These are phyloP conservation scores for Rutstroemia sp. DNA, from an alignment of 2,329 filamentous ascomycete genomes.

Conservation along the genomic window DNA sequence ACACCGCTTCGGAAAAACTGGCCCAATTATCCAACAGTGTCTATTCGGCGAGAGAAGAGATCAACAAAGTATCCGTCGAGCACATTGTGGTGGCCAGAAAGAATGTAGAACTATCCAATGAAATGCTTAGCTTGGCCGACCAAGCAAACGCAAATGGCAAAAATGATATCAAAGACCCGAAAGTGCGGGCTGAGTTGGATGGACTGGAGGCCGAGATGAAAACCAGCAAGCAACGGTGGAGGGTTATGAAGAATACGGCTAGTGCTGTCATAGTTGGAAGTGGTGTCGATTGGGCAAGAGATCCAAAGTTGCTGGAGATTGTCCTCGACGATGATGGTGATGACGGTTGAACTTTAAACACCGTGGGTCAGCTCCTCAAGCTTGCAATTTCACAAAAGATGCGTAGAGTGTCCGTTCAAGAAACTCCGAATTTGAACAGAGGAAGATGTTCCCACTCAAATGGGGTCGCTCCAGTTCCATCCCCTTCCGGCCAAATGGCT, in stretches of 20 bases:
- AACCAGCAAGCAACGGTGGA: constrained; percentile 59
- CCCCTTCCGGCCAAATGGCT: no score
- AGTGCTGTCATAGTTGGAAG: constrained; percentile 74
- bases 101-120: constrained; percentile 56
- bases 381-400: no score
- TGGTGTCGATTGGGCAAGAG: constrained; percentile 72
- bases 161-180: constrained; percentile 46
- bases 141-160: constrained; percentile 45
- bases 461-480: no score
- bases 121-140: constrained; percentile 56
- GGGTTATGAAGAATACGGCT: constrained; percentile 70
- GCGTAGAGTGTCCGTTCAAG: no score
- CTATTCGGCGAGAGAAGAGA: constrained; percentile 41
- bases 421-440: no score
- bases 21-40: constrained; percentile 51
- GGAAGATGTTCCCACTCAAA: no score
- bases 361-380: neutral
- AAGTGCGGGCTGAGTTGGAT: constrained; percentile 47
- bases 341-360: constrained; percentile 19
- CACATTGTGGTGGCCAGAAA: constrained; percentile 47
- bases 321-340: constrained; percentile 61
- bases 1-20: constrained; percentile 56
- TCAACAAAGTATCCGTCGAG: constrained; percentile 51
- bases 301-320: constrained; percentile 59
- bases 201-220: constrained; percentile 52